Base-by-base conservation (phyloP, 2,329 filamentous ascomycete species). In the Epichloe bromicola region DNA sequence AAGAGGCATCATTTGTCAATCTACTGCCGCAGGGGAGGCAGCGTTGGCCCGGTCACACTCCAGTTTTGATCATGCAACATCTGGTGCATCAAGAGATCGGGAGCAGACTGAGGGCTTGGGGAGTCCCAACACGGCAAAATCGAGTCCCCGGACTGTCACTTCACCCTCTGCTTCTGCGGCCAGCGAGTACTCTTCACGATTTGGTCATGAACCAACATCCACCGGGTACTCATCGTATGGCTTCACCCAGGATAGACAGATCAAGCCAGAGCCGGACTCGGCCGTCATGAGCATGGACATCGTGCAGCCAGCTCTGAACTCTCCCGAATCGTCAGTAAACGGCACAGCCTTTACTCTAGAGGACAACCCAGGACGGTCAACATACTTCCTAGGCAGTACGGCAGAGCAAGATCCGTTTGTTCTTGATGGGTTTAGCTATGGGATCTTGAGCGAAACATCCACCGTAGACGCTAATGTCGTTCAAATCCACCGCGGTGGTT, bases 371-470 rank as follows among this genome's bases (percentile, higher is more conserved):
- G 64, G 67, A 49, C 57, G 63, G 17, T 73, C 71, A 2, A 68
- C 72, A 12, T 71, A 74, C 56, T 70, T 63, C 12, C 67, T 74
- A 61, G 72, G 71, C 0, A 62, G 68, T 14, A 64, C 70, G 2
- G 68, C 65, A 10, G 72, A 75, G 57, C 72, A 75, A 54, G 73
- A 74, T 50, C 66, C 70, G 1, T 66, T 72, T 54, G 63, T 74
- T 8, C 62, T 75, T 4, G 68, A 70, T 38, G 71, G 70, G 11
- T 74, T 75, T 50, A 63, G 71, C 17, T 74, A 72, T 37, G 65
- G 70, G 17, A 67, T 74, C 30, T 59, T 73, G 43, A 73, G 71
- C 42, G 65, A 67, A 46, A 67, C 68, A n/a, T 64, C 66, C 17
- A 68, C 69, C 26, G 63, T 74, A 7, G 70, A 72, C 51, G 71